A percentile compares a stretch with the other conserved stretches of the same genome.
Conservation (phyloP, 1,139 yeast species). For the Yamadazyma taylorii region DNA sequence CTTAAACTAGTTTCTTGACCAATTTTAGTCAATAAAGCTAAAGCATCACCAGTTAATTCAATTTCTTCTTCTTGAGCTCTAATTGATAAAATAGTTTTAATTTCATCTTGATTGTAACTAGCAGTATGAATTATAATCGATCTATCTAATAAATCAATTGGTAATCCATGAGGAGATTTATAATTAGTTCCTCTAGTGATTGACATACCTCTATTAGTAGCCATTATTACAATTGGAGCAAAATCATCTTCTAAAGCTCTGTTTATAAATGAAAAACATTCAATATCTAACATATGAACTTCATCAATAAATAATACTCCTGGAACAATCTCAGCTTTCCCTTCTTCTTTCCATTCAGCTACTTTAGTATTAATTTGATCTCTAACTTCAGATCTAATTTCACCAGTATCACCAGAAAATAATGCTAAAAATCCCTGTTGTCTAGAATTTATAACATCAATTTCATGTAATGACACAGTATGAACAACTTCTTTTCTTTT, state of each 20-base stretch:
- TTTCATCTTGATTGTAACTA: conserved; percentile 76
- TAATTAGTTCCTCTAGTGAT: conserved; percentile 91
- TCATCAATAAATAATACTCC: conserved; percentile 98
- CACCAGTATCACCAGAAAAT: conserved; percentile 97
- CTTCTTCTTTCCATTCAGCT: conserved; percentile 99
- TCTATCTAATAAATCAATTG: conserved; percentile 91
- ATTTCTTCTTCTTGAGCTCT: conserved; percentile 98
- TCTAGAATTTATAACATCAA: conserved; percentile 96
- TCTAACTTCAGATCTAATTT: conserved; percentile 91
- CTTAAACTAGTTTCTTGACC: conserved; percentile 92
- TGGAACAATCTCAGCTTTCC: conserved; percentile 97
- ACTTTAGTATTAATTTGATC: conserved; percentile 97
- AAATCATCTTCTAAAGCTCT: conserved; percentile 96
- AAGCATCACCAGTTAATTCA: conserved; percentile 78
- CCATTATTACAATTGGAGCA: conserved; percentile 97
- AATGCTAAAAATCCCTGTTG: conserved; percentile 97
- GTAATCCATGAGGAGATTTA: conserved; percentile 95
- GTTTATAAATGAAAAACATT: conserved; percentile 92
- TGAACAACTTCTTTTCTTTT: conserved; percentile 94
- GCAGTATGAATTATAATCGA: conserved; percentile 88
- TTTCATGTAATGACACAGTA: conserved; percentile 94
- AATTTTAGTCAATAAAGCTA: conserved; percentile 86
- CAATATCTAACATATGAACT: conserved; percentile 98
- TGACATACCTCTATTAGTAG: conserved; percentile 93
- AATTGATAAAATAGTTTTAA: conserved; percentile 79